Evolutionary conservation across 73 alveolate genomes (phyloP), one percentile per base, ranked within the genome.

Genomic region (Paramecium pentaurelia): DNA sequence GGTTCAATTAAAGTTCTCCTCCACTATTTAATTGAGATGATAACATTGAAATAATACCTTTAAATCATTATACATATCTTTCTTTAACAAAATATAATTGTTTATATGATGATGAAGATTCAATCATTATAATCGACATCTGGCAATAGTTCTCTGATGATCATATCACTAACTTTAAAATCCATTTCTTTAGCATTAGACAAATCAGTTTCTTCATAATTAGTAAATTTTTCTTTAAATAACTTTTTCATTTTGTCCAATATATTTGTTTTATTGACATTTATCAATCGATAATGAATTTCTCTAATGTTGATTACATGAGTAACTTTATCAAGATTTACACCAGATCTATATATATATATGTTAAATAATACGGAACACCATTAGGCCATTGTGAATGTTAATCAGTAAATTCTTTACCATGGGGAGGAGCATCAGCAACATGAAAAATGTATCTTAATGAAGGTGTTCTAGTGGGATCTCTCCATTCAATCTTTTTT

Each of bases 351-450:
- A 80, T 22, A 22, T 22, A 4, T 10, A 80, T 80, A 64, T 1
- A 64, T 12, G 34, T 12, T 64, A 64, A 64, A 64, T 27, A 34
- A 40, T 80, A 40, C 34, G 71, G 44, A 9, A 80, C 91, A 20
- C 91, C 91, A 40, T 80, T 80, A 12, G 71, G 44, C 91, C 91
- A 80, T 45, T 16, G 60, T 6, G 92, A 89, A 28, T 25, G 0
- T n/a, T 44, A 58, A 44, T 88, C 92, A 64, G 27, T 25, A 71
- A 45, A 89, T 9, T 89, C 77, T 18, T 89, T 54, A 6, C 98
- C 99, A 95, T 97, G 99, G 44, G 98, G 97, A 77, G 99, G 98
- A 58, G 97, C 95, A 92, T 96, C 99, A 71, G 98, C 97, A 42
- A 97, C 92, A 92, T 97, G 99, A 93, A 96, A 97, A 60, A 97